These are phyloP conservation scores for Scheffersomyces titani DNA, from an alignment of 1,139 yeast species.

Conservation along the genomic window DNA sequence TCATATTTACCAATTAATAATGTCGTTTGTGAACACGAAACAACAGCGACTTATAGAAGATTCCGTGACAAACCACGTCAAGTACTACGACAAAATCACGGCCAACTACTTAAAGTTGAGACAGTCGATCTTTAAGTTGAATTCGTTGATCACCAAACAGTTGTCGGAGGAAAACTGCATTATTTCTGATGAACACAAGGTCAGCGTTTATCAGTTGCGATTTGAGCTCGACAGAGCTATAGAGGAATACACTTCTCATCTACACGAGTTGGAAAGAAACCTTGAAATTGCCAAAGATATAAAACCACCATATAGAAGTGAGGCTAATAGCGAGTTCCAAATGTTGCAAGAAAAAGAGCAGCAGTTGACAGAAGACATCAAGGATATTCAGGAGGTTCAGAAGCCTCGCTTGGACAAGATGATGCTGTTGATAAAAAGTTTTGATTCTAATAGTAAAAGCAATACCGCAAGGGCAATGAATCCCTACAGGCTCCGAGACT, in stretches of 20 bases:
- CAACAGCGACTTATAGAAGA: conserved; percentile 38
- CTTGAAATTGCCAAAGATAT: conserved; percentile 18
- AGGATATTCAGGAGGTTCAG: conserved; percentile 30
- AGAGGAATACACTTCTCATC: conserved; percentile 27
- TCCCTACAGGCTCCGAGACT: conserved; percentile 5
- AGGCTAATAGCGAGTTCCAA: conserved; percentile 23
- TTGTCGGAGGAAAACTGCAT: conserved; percentile 11
- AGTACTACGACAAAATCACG: conserved; percentile 35
- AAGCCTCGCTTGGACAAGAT: conserved; percentile 41
- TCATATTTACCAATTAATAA: conserved; percentile 4
- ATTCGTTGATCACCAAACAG: conserved; percentile 12
- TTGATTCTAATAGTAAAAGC: conserved; percentile 19
- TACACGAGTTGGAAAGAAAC: conserved; percentile 21
- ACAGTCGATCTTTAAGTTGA: conserved; percentile 32
- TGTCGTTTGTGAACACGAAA: conserved; percentile 31
- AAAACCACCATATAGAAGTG: conserved; percentile 20
- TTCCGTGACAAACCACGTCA: conserved; percentile 30
- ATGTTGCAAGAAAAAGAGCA: conserved; percentile 18
- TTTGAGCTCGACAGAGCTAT: conserved; percentile 30
- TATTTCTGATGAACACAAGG: conserved; percentile 8
- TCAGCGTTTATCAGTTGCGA: conserved; percentile 20
- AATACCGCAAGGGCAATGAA: conserved; percentile 12
- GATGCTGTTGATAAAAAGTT: conserved; percentile 25
- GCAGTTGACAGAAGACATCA: conserved; percentile 21
- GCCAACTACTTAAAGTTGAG: conserved; percentile 35